Evolutionary conservation across 306 rosid species (phyloP), one percentile per base, ranked within the genome.

Genomic region (Purshia tridentata): DNA sequence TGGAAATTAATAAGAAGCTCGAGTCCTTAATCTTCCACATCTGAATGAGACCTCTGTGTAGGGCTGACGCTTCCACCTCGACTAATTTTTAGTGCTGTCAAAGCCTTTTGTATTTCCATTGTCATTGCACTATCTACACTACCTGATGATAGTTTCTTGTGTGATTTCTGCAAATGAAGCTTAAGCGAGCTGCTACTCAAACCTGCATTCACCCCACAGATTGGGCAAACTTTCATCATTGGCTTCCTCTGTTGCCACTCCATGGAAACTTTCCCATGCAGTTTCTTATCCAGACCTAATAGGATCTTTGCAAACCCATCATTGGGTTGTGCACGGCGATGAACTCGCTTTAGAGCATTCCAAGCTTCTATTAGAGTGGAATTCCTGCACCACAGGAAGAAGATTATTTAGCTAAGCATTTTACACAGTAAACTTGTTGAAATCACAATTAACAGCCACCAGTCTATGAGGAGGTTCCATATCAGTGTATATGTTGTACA

Each of bases 121-220:
- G 88, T 89, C 93, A 91, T 89, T 77, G 95, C 97, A 72, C 97
- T 91, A 54, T 94, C 99, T 42, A 91, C 97, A 16, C 97, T 94
- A 8, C 99, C 97, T 7, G 97, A 94, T 6, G 96, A 94, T 12
- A 94, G 80, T 79, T 88, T 91, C 81, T 79, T 90, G 76, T 94
- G 99, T 42, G 96, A 84, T 75, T 91, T 94, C 80, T 94, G 98
- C 80, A 90, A 47, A 81, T 94, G 99, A 47, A 94, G 93, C 81
- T 90, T 94, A 16, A 91, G 92, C 15, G 98, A 94, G 81, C 97
- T 90, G 81, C 97, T 94, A 80, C 99, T 94, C 57, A 94, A 89
- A 48, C 99, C 99, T 0, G 88, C 97, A 71, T 86, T 90, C 87
- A 88, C 86, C 64, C 96, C 99, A 51, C 99, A 94, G n/a, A 91